Evolutionary conservation across 129 eudicot genomes (phyloP).

Genomic region (Helichrysum umbraculigerum): DNA sequence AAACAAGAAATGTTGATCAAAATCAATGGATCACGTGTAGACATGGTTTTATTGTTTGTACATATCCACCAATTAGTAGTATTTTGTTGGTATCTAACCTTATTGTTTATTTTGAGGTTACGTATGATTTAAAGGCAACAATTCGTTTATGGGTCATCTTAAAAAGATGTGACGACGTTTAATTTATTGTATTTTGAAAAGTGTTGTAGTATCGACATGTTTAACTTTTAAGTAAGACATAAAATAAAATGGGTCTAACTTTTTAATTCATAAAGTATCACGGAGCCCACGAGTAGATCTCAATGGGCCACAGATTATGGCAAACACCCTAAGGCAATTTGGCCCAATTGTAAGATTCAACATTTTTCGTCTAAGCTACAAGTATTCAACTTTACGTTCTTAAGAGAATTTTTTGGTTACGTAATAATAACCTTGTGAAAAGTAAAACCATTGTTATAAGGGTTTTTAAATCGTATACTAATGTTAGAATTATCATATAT

Average conservation of each 20-base stretch:
- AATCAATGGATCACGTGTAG: constrained; percentile 14
- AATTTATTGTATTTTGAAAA: background rate
- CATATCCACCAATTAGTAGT: background rate
- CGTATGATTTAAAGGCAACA: background rate
- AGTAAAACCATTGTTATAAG: too few relatives aligned
- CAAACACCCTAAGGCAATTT: background rate
- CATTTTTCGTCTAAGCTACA: too few relatives aligned
- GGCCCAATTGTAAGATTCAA: background rate
- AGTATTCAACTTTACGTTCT: too few relatives aligned
- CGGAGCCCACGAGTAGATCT: background rate
- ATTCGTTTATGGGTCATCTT: background rate
- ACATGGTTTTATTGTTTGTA: background rate
- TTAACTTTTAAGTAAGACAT: too few relatives aligned
- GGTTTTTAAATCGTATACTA: too few relatives aligned
- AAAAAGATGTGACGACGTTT: background rate
- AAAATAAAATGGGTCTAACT: too few relatives aligned
- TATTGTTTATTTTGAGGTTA: background rate
- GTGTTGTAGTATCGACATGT: too few relatives aligned
- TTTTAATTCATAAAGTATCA: too few relatives aligned
- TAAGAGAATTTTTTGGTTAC: too few relatives aligned
- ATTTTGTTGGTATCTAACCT: background rate
- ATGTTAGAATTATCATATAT: too few relatives aligned
- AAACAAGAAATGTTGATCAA: constrained; percentile 1
- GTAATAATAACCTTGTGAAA: too few relatives aligned
- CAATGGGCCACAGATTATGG: background rate